A percentile compares a stretch with the other conserved stretches of the same genome.
Evolutionary conservation across 345 rosid genomes (phyloP).

Genomic region (Hibiscus mutabilis): DNA sequence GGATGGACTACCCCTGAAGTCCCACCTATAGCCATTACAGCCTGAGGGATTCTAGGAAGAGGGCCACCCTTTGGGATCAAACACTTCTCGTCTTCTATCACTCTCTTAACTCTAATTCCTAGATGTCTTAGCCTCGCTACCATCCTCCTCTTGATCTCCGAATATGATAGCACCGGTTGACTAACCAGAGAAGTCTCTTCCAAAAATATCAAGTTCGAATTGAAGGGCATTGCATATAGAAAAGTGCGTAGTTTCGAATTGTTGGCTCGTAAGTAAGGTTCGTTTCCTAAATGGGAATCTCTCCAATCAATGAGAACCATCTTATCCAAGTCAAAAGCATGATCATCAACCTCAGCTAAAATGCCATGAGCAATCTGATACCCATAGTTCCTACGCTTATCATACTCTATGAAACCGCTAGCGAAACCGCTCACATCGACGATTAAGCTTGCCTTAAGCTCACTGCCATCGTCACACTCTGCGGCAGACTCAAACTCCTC

Average conservation of each 20-base stretch:
- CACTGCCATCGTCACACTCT: slow-evolving; percentile 47
- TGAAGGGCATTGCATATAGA: slow-evolving; percentile 61
- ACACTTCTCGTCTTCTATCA: slow-evolving; percentile 61
- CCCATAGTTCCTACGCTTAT: slow-evolving; percentile 52
- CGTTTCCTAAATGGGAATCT: slow-evolving; percentile 58
- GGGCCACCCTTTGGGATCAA: slow-evolving; percentile 80
- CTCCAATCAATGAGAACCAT: slow-evolving; percentile 81
- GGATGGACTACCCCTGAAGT: slow-evolving; percentile 64
- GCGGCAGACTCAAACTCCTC: slow-evolving; percentile 42
- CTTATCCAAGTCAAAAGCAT: slow-evolving; percentile 59
- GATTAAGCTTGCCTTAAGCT: slow-evolving; percentile 46
- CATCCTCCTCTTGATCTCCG: slow-evolving; percentile 56
- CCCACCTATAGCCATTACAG: slow-evolving; percentile 59
- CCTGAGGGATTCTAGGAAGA: slow-evolving; percentile 55
- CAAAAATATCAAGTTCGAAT: slow-evolving; percentile 39
- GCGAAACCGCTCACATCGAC: slow-evolving; percentile 62
- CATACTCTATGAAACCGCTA: slow-evolving; percentile 35
- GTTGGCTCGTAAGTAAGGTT: slow-evolving; percentile 39
- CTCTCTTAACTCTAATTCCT: slow-evolving; percentile 48
- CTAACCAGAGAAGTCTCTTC: slow-evolving; percentile 66
- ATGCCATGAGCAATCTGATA: slow-evolving; percentile 70
- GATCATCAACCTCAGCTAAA: slow-evolving; percentile 60
- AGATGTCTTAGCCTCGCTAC: slow-evolving; percentile 57
- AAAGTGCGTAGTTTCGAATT: slow-evolving; percentile 45
- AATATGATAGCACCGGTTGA: slow-evolving; percentile 45